Conservation (phyloP, 2,329 filamentous ascomycete genomes). For the Cercospora beticola region DNA sequence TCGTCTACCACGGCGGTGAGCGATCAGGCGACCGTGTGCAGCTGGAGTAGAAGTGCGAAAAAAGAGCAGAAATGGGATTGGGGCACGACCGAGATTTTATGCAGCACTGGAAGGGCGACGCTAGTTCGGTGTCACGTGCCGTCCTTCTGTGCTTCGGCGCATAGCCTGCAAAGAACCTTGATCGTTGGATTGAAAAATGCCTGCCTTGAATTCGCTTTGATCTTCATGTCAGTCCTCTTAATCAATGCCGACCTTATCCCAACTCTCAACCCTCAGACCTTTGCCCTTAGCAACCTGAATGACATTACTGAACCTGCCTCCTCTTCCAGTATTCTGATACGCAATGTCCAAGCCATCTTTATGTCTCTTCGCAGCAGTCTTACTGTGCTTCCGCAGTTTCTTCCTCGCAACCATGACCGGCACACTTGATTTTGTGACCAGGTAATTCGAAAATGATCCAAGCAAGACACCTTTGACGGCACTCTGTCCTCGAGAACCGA, state of each 20-base stretch:
- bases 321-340: constrained; percentile 34
- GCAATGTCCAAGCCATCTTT: constrained; percentile 36
- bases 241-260: constrained; percentile 40
- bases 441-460: constrained; percentile 94
- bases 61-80: background rate
- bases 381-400: constrained; percentile 77
- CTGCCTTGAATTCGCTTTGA: background rate
- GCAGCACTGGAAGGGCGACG: background rate
- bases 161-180: background rate
- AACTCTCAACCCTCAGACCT: constrained; percentile 36
- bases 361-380: constrained; percentile 40
- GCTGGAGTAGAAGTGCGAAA: background rate
- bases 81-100: background rate
- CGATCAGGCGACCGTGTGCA: too few species aligned
- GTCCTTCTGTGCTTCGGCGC: background rate
- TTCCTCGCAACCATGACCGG: constrained; percentile 98
- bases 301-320: constrained; percentile 36
- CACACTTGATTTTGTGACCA: constrained; percentile 93
- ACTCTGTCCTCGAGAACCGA: constrained; percentile 87
- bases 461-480: constrained; percentile 92
- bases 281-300: constrained; percentile 36
- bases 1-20: background rate
- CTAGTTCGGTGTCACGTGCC: background rate
- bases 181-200: background rate
- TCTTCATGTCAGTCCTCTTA: constrained; percentile 7